phyloP scores from a whole-genome alignment of 257 asterid species.

The Nemophila menziesii region DNA sequence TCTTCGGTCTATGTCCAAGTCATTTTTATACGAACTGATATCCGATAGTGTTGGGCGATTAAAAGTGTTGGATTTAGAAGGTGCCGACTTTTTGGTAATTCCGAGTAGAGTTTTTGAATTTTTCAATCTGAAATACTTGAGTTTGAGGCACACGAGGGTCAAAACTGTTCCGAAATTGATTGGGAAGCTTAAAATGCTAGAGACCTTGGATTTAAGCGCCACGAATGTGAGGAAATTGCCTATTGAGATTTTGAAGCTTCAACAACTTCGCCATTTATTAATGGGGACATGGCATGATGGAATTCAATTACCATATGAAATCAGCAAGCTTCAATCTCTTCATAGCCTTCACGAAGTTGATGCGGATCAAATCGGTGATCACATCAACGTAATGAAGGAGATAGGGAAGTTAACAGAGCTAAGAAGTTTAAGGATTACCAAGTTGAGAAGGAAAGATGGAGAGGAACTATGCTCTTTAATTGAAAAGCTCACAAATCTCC shows the following conservation, averaged over 20 bases:
- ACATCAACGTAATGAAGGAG: neutral
- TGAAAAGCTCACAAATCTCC: conserved; percentile 6
- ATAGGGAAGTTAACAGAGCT: conserved; percentile 4
- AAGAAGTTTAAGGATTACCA: neutral
- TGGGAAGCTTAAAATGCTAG: conserved; percentile 4
- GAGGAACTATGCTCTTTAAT: neutral
- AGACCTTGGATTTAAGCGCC: conserved; percentile 1
- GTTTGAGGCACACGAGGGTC: neutral
- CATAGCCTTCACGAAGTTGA: neutral
- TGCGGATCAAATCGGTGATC: neutral
- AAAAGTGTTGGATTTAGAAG: conserved; percentile 8
- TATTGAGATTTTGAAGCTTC: conserved; percentile 1
- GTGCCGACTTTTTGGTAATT: conserved; percentile 3
- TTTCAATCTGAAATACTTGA: conserved; percentile 4
- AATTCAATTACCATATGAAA: neutral
- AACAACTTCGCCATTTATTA: neutral
- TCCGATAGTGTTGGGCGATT: neutral
- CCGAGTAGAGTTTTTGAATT: conserved; percentile 12
- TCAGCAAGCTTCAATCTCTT: neutral
- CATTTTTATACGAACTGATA: neutral
- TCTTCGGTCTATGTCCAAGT: neutral
- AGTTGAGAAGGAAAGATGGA: conserved; percentile 7
- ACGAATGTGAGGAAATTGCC: conserved; percentile 10
- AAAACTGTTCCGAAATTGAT: conserved; percentile 8
- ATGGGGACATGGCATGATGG: neutral